These are phyloP conservation scores for Prunus mongolica DNA, from an alignment of 306 rosid genomes.

Conservation along the genomic window DNA sequence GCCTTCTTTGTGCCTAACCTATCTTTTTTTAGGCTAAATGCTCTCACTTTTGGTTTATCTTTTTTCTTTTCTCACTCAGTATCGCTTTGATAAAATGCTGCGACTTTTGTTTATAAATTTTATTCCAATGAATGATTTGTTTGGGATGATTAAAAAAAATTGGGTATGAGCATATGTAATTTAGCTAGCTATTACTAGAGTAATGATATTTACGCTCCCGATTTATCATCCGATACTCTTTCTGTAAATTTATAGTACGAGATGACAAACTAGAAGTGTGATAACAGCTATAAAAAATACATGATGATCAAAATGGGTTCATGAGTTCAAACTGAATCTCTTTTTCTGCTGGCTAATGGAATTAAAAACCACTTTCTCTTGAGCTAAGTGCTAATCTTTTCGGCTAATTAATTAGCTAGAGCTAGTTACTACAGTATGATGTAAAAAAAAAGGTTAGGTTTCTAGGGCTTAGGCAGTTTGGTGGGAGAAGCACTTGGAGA, in stretches of 20 bases:
- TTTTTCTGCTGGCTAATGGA: no score
- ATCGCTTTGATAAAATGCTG: not conserved
- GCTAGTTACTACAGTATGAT: not conserved
- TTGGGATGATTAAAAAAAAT: no score
- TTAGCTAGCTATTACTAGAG: not conserved
- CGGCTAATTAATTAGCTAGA: not conserved
- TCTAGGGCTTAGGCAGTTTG: constrained; percentile 5
- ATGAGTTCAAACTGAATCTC: no score
- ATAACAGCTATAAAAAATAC: no score
- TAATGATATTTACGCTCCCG: not conserved
- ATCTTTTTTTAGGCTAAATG: not conserved
- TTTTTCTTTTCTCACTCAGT: not conserved
- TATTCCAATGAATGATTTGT: not conserved
- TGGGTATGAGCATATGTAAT: no score
- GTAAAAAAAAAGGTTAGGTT: not conserved
- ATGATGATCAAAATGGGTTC: no score
- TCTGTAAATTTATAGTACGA: not conserved
- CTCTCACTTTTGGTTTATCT: not conserved
- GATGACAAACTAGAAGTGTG: not conserved
- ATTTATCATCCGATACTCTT: not conserved
- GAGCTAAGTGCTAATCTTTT: not conserved
- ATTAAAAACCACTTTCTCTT: no score
- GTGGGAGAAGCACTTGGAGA: constrained; percentile 6
- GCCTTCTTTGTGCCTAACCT: not conserved
- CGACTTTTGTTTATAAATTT: no score